phyloP scores from a whole-genome alignment of 2,329 filamentous ascomycete species.

The Cladosporium cucumerinum region DNA sequence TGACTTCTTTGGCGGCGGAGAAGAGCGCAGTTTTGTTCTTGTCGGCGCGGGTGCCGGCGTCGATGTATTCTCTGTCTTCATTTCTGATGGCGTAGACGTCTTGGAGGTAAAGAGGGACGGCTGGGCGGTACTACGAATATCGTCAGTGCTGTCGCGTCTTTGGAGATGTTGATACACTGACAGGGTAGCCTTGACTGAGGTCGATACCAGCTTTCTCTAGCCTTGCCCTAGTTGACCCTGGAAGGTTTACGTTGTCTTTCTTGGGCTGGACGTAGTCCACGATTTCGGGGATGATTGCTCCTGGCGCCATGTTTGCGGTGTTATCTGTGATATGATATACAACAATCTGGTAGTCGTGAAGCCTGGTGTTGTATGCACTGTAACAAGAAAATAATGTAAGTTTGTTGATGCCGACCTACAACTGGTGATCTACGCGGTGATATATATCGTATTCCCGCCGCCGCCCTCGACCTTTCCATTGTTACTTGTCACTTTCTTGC shows the following conservation, averaged over 20 bases:
- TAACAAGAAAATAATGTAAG: neutral
- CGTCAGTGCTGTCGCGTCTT: neutral
- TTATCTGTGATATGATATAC: neutral
- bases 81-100: conserved; percentile 66
- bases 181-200: conserved; percentile 65
- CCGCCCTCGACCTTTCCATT: neutral
- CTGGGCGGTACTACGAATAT: conserved; percentile 54
- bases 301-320: conserved; percentile 22
- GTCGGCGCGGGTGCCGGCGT: conserved; percentile 62
- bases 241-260: conserved; percentile 64
- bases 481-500: neutral
- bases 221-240: conserved; percentile 54
- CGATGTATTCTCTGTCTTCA: conserved; percentile 52
- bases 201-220: conserved; percentile 68
- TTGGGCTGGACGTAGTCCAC: conserved; percentile 59
- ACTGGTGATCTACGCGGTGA: neutral
- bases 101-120: conserved; percentile 64
- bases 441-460: neutral
- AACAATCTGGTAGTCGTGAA: neutral
- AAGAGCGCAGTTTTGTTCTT: conserved; percentile 61
- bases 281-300: conserved; percentile 41
- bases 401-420: neutral
- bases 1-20: conserved; percentile 60
- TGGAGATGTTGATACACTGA: neutral
- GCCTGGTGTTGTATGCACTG: neutral